phyloP scores from a whole-genome alignment of 768 basidiomycete species.

The Floccularia luteovirens region DNA sequence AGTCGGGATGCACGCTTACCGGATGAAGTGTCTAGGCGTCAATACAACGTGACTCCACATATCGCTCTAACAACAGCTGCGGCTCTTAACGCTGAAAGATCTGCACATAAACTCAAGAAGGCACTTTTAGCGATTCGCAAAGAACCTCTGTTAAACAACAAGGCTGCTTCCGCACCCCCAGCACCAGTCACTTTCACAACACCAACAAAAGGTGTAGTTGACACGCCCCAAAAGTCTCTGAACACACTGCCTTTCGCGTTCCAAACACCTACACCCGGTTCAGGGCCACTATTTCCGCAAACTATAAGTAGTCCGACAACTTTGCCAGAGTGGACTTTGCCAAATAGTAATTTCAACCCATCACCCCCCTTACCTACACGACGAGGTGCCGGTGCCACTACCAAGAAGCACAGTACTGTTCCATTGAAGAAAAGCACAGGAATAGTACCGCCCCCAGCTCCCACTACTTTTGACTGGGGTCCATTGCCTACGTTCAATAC shows the following conservation, averaged over 20 bases:
- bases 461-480: conserved; percentile 51
- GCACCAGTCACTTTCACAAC: conserved; percentile 29
- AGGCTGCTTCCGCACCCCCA: conserved; percentile 28
- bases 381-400: conserved; percentile 23
- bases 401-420: conserved; percentile 31
- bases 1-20: conserved; percentile 35
- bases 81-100: conserved; percentile 74
- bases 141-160: conserved; percentile 61
- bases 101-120: conserved; percentile 62
- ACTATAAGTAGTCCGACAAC: conserved; percentile 8
- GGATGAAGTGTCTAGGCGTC: conserved; percentile 26
- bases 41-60: conserved; percentile 46
- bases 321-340: conserved; percentile 20
- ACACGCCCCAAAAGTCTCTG: conserved; percentile 6
- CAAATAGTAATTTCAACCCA: conserved; percentile 35
- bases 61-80: conserved; percentile 73
- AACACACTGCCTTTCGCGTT: conserved; percentile 11
- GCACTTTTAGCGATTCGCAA: conserved; percentile 54
- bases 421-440: conserved; percentile 27
- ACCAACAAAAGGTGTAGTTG: conserved; percentile 26
- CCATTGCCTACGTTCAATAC: conserved; percentile 42
- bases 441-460: conserved; percentile 15
- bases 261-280: conserved; percentile 11
- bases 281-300: conserved; percentile 18
- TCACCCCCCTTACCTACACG: conserved; percentile 20